Evolutionary conservation across 257 asterid species (phyloP).

Genomic region (Fraxinus quadrangulata): DNA sequence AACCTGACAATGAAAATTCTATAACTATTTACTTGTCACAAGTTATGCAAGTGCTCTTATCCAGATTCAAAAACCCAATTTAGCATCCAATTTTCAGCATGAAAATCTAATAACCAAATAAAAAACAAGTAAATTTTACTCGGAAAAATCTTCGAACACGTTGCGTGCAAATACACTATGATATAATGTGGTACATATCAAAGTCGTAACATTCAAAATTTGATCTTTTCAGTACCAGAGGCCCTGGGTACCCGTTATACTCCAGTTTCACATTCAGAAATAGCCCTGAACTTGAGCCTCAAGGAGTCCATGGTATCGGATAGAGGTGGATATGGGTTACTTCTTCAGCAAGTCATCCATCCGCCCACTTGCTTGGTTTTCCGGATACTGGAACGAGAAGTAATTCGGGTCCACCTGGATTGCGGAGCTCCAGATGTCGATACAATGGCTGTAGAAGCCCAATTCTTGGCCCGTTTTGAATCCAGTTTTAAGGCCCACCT

Average conservation of each 20-base stretch:
- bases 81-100: background rate
- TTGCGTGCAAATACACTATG: background rate
- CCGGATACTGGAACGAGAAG: conserved; percentile 40
- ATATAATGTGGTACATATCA: background rate
- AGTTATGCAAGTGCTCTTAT: no score
- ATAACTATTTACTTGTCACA: background rate
- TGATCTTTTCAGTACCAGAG: conserved; percentile 29
- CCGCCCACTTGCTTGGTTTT: conserved; percentile 38
- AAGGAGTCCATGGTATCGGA: conserved; percentile 49
- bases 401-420: conserved; percentile 47
- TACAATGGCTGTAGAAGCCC: conserved; percentile 65
- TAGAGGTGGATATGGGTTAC: conserved; percentile 50
- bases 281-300: conserved; percentile 57
- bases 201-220: conserved; percentile 32
- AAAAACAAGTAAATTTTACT: conserved; percentile 5
- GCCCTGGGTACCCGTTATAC: conserved; percentile 41
- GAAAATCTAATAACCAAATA: background rate
- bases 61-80: no score
- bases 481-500: conserved; percentile 62
- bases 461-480: conserved; percentile 64
- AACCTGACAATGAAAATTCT: no score
- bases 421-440: conserved; percentile 58
- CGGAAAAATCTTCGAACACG: conserved; percentile 34
- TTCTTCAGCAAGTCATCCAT: conserved; percentile 57
- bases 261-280: conserved; percentile 56